Percentiles rank a stretch among this genome's conserved stretches.
Conservation (phyloP, 805 yeast genomes). For the Candida ovalis region DNA sequence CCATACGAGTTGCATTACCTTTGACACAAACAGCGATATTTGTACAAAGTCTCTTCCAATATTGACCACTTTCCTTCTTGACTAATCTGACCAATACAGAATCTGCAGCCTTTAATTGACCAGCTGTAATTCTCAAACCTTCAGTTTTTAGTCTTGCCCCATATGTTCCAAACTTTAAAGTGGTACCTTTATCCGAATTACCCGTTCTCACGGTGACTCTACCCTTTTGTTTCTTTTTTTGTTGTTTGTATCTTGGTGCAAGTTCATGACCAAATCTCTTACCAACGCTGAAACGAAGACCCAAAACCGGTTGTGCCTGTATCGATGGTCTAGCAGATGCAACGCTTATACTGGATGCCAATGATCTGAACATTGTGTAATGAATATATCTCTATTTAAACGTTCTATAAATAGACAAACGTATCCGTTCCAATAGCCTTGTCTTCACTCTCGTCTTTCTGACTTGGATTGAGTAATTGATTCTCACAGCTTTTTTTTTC, state of each 20-base stretch:
- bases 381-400: neutral
- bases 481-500: too few species aligned
- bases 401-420: neutral
- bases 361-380: neutral
- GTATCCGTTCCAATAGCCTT: too few species aligned
- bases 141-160: conserved; percentile 88
- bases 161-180: conserved; percentile 73
- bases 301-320: conserved; percentile 2
- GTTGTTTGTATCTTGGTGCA: conserved; percentile 69
- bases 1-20: conserved; percentile 99
- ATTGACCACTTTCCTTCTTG: conserved; percentile 70
- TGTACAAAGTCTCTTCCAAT: conserved; percentile 78
- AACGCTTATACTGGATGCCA: neutral
- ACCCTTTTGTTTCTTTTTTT: conserved; percentile 85
- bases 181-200: conserved; percentile 86
- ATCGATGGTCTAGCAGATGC: neutral
- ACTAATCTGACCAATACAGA: conserved; percentile 78
- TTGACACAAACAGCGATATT: conserved; percentile 89
- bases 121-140: conserved; percentile 81
- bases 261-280: conserved; percentile 59
- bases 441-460: too few species aligned
- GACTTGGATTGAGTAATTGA: too few species aligned
- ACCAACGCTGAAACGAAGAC: conserved; percentile 13
- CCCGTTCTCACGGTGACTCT: conserved; percentile 93
- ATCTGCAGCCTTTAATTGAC: conserved; percentile 89